These are phyloP conservation scores for Adansonia digitata DNA, from an alignment of 345 rosid genomes.

Conservation along the genomic window DNA sequence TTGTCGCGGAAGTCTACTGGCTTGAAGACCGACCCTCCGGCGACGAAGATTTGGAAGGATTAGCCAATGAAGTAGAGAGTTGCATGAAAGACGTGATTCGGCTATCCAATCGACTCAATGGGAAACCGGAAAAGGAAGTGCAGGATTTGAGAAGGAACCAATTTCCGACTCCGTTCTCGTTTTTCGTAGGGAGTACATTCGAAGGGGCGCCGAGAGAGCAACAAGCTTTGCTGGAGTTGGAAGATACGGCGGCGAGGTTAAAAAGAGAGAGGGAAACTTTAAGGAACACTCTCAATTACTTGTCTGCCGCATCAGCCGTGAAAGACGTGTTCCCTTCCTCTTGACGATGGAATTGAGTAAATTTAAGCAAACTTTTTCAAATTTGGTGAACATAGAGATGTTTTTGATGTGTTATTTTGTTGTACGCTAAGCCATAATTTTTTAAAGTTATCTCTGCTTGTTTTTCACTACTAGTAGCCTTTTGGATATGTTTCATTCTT, in stretches of 20 bases:
- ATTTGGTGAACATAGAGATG: neutral
- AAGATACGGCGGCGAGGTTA: slow-evolving; percentile 83
- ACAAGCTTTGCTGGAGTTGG: slow-evolving; percentile 87
- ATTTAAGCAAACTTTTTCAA: neutral
- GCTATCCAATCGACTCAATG: slow-evolving; percentile 71
- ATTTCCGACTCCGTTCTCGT: slow-evolving; percentile 93
- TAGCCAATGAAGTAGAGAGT: slow-evolving; percentile 68
- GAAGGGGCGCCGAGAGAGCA: slow-evolving; percentile 94
- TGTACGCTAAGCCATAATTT: neutral
- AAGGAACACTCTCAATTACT: slow-evolving; percentile 86
- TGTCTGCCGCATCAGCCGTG: slow-evolving; percentile 85
- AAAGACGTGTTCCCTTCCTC: slow-evolving; percentile 89
- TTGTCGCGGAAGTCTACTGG: slow-evolving; percentile 79
- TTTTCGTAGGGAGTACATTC: slow-evolving; percentile 87
- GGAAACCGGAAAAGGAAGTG: slow-evolving; percentile 77
- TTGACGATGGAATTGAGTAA: slow-evolving; percentile 5
- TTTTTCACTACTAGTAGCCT: neutral
- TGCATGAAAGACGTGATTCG: slow-evolving; percentile 91
- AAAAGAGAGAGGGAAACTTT: slow-evolving; percentile 90
- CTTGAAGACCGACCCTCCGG: slow-evolving; percentile 93
- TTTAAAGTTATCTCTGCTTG: neutral
- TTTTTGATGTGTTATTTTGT: neutral
- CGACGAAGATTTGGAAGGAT: slow-evolving; percentile 62
- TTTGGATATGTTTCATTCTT: neutral
- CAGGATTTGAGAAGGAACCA: slow-evolving; percentile 68